These are phyloP conservation scores for Sporothrix pseudoabietina DNA, from an alignment of 2,329 filamentous ascomycete genomes.

Conservation along the genomic window DNA sequence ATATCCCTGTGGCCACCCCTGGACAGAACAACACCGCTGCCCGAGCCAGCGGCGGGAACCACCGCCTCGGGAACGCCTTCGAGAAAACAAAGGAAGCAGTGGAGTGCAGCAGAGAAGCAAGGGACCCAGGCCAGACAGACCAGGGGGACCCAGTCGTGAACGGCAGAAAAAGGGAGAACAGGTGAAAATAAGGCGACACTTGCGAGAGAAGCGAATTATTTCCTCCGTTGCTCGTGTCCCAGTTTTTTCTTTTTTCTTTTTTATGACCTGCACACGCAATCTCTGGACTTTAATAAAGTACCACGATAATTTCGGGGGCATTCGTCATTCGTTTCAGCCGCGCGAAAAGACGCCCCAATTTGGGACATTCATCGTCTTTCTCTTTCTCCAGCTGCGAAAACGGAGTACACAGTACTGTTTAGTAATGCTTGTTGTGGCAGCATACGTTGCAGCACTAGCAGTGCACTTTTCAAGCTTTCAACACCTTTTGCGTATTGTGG, in stretches of 20 bases:
- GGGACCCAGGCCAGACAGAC: neutral
- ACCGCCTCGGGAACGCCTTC: conserved; percentile 30
- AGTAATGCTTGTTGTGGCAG: neutral
- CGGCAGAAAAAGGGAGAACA: conserved; percentile 11
- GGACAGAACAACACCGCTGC: conserved; percentile 12
- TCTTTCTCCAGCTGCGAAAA: neutral
- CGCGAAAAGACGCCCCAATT: neutral
- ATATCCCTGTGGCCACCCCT: conserved; percentile 27
- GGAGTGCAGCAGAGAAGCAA: conserved; percentile 9
- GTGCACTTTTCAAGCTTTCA: neutral
- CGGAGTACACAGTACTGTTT: too few relatives aligned
- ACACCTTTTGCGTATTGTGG: neutral
- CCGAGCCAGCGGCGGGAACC: conserved; percentile 30
- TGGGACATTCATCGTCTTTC: neutral
- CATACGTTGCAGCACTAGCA: neutral
- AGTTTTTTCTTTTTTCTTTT: neutral
- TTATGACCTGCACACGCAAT: neutral
- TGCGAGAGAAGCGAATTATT: conserved; percentile 13
- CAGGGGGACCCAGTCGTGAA: neutral
- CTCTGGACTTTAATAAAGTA: neutral
- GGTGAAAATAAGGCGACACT: conserved; percentile 11
- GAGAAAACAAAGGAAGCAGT: conserved; percentile 22
- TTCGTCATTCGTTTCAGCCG: conserved; percentile 23
- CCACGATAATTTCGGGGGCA: conserved; percentile 19
- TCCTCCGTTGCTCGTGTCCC: conserved; percentile 13